phyloP scores from a whole-genome alignment of 2,329 filamentous ascomycete species.

The Fusarium anguioides region DNA sequence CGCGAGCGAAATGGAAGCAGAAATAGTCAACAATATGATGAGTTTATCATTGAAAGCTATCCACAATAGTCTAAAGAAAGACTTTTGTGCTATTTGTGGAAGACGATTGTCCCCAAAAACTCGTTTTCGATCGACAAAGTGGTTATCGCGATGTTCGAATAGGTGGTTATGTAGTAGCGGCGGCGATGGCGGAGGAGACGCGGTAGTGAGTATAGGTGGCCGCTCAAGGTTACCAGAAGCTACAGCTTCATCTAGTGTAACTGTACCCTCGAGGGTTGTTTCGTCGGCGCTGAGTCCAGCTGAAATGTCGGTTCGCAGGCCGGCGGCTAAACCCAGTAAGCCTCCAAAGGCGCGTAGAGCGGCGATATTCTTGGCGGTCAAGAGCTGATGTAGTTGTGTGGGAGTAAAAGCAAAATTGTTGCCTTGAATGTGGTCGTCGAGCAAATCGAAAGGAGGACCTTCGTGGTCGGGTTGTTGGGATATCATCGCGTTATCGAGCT shows the following conservation, averaged over 20 bases:
- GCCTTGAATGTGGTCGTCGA: conserved; percentile 42
- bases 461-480: conserved; percentile 6
- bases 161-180: conserved; percentile 45
- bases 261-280: conserved; percentile 54
- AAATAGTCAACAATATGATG: conserved; percentile 75
- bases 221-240: conserved; percentile 51
- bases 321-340: conserved; percentile 61
- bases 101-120: conserved; percentile 73
- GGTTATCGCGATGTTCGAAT: conserved; percentile 43
- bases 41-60: conserved; percentile 87
- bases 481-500: conserved; percentile 17
- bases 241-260: conserved; percentile 63
- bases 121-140: conserved; percentile 70
- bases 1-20: conserved; percentile 78
- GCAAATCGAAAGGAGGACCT: conserved; percentile 42
- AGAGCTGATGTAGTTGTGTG: conserved; percentile 63
- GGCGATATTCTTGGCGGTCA: conserved; percentile 61
- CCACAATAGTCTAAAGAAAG: conserved; percentile 74
- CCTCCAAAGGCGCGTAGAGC: conserved; percentile 65
- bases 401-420: conserved; percentile 67
- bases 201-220: conserved; percentile 37
- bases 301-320: conserved; percentile 60
- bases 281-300: conserved; percentile 64
- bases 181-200: conserved; percentile 37
- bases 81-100: conserved; percentile 73